These are phyloP conservation scores for Rhytidiadelphus loreus DNA, from an alignment of 225 moss, liverwort and hornwort species.

Conservation along the genomic window DNA sequence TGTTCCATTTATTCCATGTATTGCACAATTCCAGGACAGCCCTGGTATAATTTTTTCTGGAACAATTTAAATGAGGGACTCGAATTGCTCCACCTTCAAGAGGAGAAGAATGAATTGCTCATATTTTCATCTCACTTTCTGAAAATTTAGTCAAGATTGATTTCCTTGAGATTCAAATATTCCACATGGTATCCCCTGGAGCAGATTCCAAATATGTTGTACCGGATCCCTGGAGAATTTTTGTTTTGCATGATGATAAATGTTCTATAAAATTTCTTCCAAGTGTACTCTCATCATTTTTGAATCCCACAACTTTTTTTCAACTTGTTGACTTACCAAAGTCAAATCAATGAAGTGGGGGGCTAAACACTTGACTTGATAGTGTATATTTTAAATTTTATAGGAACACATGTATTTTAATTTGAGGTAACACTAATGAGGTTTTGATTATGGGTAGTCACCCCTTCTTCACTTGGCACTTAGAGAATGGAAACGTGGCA, in stretches of 20 bases:
- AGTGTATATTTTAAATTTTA: neutral
- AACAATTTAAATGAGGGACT: neutral
- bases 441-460: too few relatives aligned
- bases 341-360: neutral
- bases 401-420: neutral
- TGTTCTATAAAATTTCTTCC: neutral
- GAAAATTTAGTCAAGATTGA: neutral
- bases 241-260: neutral
- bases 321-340: neutral
- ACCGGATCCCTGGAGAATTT: neutral
- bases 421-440: accelerated
- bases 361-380: too few relatives aligned
- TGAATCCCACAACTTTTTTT: neutral
- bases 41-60: neutral
- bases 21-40: too few relatives aligned
- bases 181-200: neutral
- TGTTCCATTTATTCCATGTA: too few relatives aligned
- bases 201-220: neutral
- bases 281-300: neutral
- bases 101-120: neutral
- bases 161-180: neutral
- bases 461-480: too few relatives aligned
- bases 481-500: too few relatives aligned
- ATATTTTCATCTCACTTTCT: neutral
- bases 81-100: neutral